Base-by-base conservation (phyloP, 2,329 filamentous ascomycete genomes). In the Sordariomycetes sp. region DNA sequence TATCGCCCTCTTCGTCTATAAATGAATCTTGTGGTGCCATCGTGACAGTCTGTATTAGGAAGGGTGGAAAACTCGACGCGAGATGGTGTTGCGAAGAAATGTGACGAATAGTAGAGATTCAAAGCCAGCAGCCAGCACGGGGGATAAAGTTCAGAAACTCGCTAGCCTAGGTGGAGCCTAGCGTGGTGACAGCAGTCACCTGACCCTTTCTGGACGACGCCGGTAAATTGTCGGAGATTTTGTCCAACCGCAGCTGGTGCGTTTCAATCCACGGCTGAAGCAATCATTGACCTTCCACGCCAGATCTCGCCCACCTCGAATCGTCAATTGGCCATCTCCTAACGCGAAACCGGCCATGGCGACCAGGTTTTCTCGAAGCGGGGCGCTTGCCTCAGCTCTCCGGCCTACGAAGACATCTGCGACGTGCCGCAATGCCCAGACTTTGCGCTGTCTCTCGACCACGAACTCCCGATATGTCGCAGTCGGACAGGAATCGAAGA, bases 1-100 rank as follows among this genome's bases (percentile, higher is more conserved):
- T 72, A 49, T 82, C 77, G 49, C 82, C 78, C 53, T 82, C 78
- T 50, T 83, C 78, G 45, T 82, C 79, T 56, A 83, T 73, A 56
- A 81, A 82, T 46, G 68, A 73, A 53, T 83, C 79, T 63, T 82
- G 75, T 37, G 76, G 76, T 36, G 76, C 74, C 77, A 82, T 82
- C 41, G 43, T 63, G 54, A 18, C 29, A 31, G 15, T 30, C 12
- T 34, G 25, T 28, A 16, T 8, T 11, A 16, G 8, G 25, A 28
- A 9, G 25, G n/a, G 8, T 28, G 12, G 25, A n/a, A 6, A n/a
- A 28, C n/a, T 28, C 17, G 8, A 28, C 17, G 25, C 25, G 17
- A n/a, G 17, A 28, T 28, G 7, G 8, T 10, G 7, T 16, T 14
- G n/a, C 4, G 17, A 31, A 14, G 27, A 29, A n/a, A 17, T 31